phyloP scores from a whole-genome alignment of 2,329 filamentous ascomycete genomes.

The Fusarium pilosicola region DNA sequence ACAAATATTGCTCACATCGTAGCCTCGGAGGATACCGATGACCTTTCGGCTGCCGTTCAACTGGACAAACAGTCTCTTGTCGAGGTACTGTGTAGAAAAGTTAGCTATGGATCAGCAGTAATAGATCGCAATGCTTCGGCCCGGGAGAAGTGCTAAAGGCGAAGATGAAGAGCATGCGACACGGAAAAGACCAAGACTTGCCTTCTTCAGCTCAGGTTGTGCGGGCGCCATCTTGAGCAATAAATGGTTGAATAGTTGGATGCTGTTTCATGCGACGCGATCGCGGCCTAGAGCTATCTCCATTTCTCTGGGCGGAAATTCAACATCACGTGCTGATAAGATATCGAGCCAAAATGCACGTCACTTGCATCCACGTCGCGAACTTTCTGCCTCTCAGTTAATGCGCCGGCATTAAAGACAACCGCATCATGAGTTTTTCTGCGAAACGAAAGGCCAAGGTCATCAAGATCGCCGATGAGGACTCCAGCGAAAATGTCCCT shows the following conservation, averaged over 20 bases:
- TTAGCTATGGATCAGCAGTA: conserved; percentile 35
- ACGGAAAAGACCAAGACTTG: conserved; percentile 51
- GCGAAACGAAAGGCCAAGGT: conserved; percentile 77
- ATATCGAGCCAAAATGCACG: conserved; percentile 45
- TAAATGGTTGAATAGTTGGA: conserved; percentile 39
- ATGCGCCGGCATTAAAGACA: conserved; percentile 17
- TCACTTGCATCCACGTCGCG: conserved; percentile 33
- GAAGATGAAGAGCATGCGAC: neutral
- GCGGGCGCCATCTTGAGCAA: conserved; percentile 89
- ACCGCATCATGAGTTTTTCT: conserved; percentile 62
- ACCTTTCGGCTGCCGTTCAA: conserved; percentile 98
- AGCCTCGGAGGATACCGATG: conserved; percentile 91
- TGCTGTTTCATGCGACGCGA: conserved; percentile 46
- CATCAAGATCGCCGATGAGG: conserved; percentile 76
- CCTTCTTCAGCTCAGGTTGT: conserved; percentile 99
- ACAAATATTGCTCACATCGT: conserved; percentile 75
- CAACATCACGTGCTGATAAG: conserved; percentile 62
- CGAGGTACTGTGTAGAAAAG: conserved; percentile 79
- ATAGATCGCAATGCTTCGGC: neutral
- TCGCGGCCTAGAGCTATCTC: conserved; percentile 39
- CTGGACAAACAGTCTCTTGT: conserved; percentile 98
- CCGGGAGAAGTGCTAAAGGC: no score
- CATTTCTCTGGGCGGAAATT: conserved; percentile 41
- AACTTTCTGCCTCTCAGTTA: neutral
- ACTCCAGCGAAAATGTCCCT: conserved; percentile 43